These are phyloP conservation scores for Cystobasidium pallidum DNA, from an alignment of 1,284 basidiomycete species.

Conservation along the genomic window DNA sequence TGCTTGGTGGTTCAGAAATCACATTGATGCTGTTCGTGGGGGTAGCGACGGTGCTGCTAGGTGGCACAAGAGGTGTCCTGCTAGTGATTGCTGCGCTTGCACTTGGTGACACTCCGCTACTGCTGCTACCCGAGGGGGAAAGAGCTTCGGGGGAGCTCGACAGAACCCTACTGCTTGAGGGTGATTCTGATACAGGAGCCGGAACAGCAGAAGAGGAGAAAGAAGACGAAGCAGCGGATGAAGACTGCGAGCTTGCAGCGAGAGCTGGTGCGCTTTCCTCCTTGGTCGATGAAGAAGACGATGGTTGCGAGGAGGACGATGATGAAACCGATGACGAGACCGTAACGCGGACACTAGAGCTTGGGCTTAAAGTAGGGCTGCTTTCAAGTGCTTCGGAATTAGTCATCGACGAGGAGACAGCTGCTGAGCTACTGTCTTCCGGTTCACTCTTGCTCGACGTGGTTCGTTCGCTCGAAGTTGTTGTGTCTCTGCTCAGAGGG, in stretches of 20 bases:
- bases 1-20: not conserved
- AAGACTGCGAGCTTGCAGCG: not conserved
- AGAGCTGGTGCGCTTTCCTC: not conserved
- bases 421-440: not conserved
- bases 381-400: not conserved
- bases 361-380: not conserved
- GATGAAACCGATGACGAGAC: not conserved
- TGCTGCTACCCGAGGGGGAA: not conserved
- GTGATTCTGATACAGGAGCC: not conserved
- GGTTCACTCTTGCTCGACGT: not conserved
- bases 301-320: not conserved
- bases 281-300: not conserved
- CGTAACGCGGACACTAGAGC: not conserved
- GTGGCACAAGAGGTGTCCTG: not conserved
- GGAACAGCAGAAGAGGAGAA: not conserved
- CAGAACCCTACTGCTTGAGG: not conserved
- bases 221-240: not conserved
- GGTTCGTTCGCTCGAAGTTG: not conserved
- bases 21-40: constrained; percentile 7
- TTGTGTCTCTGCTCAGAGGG: not conserved
- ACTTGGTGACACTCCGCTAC: not conserved
- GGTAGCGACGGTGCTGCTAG: not conserved
- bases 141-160: no score
- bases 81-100: not conserved
- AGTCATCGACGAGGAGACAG: not conserved